Conservation (phyloP, 2,329 filamentous ascomycete genomes). For the Gliomastix tumulicola region DNA sequence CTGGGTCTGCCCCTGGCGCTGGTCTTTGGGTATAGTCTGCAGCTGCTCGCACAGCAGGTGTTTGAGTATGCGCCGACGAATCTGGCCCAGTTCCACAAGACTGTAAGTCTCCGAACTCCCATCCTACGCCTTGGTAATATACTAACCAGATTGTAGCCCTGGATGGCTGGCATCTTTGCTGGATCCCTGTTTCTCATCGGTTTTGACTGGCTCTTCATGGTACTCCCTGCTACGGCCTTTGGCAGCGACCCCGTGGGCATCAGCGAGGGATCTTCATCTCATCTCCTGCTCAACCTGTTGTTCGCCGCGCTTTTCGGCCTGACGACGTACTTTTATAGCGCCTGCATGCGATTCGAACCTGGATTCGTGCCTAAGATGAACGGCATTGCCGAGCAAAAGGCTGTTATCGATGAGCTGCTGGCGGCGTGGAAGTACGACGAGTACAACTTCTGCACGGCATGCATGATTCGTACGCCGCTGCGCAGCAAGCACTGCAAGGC, state of each 20-base stretch:
- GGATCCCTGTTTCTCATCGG: slow-evolving; percentile 77
- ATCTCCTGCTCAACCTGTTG: slow-evolving; percentile 70
- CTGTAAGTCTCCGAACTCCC: slow-evolving; percentile 57
- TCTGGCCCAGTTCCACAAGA: slow-evolving; percentile 86
- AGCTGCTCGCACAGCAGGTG: slow-evolving; percentile 71
- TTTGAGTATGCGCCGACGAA: slow-evolving; percentile 78
- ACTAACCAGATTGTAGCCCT: slow-evolving; percentile 58
- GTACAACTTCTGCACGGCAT: slow-evolving; percentile 85
- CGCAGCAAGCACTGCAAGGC: slow-evolving; percentile 93
- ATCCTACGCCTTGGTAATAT: no score
- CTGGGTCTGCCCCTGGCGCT: slow-evolving; percentile 67
- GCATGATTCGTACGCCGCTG: slow-evolving; percentile 89
- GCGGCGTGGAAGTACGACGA: slow-evolving; percentile 87
- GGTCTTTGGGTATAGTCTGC: slow-evolving; percentile 60
- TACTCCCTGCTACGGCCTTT: slow-evolving; percentile 48
- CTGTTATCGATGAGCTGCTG: slow-evolving; percentile 81
- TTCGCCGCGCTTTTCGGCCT: slow-evolving; percentile 60
- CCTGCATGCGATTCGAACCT: slow-evolving; percentile 81
- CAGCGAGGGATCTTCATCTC: slow-evolving; percentile 28
- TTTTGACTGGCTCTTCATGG: slow-evolving; percentile 64
- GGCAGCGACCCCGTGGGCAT: slow-evolving; percentile 9
- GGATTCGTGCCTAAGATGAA: slow-evolving; percentile 88
- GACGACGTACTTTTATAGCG: slow-evolving; percentile 79
- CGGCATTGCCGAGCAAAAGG: slow-evolving; percentile 83
- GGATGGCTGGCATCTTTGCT: slow-evolving; percentile 89